Conservation (phyloP, 768 basidiomycete species). For the Rhizopogon vesiculosus region DNA sequence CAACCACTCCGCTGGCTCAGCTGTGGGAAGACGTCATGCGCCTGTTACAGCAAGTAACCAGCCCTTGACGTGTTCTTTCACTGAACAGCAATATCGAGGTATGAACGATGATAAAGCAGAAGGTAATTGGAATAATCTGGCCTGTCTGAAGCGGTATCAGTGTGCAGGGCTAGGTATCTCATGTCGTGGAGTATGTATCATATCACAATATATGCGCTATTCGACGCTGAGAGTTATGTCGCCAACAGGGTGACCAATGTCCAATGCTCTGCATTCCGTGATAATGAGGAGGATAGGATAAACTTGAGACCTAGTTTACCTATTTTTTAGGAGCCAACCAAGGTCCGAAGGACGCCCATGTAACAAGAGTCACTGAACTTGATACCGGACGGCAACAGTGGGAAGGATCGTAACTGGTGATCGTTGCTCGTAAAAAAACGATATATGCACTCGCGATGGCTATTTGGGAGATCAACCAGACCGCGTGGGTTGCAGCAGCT, state of each 20-base stretch:
- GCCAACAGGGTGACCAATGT: not conserved
- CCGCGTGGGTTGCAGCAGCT: not conserved
- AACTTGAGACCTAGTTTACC: not conserved
- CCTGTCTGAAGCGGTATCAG: not conserved
- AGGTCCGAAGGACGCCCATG: not conserved
- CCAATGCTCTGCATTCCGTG: not conserved
- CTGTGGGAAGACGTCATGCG: too few species aligned
- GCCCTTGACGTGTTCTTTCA: not conserved
- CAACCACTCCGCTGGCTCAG: too few species aligned
- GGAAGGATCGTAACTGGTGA: not conserved
- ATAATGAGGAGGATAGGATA: not conserved
- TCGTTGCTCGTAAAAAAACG: slow-evolving; percentile 6
- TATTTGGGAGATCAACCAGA: not conserved
- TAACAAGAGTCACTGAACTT: not conserved
- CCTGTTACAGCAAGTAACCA: too few species aligned
- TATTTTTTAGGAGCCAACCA: not conserved
- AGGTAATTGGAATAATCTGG: slow-evolving; percentile 2
- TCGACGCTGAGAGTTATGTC: not conserved
- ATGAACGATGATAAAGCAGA: not conserved
- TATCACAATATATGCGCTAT: not conserved
- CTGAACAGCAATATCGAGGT: not conserved
- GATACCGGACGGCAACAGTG: not conserved
- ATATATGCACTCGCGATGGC: not conserved
- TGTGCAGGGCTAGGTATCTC: too few species aligned
- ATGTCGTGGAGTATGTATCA: not conserved